phyloP scores from a whole-genome alignment of 345 rosid genomes.

The Eucalyptus decipiens region DNA sequence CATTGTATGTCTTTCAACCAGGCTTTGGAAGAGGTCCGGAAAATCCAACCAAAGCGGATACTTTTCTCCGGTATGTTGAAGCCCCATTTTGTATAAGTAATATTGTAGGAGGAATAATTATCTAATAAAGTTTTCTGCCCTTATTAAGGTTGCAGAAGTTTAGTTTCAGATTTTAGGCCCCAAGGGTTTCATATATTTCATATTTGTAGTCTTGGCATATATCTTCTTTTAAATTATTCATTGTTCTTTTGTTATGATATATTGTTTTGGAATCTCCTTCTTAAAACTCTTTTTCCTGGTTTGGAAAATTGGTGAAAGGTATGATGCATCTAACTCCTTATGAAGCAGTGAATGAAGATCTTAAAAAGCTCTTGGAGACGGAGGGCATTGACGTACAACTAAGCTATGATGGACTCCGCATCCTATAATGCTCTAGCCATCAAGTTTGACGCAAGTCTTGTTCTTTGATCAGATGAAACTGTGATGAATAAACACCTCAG shows the following conservation, averaged over 20 bases:
- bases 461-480: too few species aligned
- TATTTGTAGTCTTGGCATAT: neutral
- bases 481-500: too few species aligned
- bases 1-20: neutral
- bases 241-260: neutral
- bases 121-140: neutral
- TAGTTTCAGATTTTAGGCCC: neutral
- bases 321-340: slow-evolving; percentile 80
- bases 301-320: slow-evolving; percentile 14
- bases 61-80: slow-evolving; percentile 49
- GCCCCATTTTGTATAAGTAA: neutral
- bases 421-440: too few species aligned
- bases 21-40: slow-evolving; percentile 81
- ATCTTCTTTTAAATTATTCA: neutral
- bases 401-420: too few species aligned
- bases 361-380: too few species aligned
- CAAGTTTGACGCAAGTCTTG: too few species aligned
- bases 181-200: neutral
- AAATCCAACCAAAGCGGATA: slow-evolving; percentile 68
- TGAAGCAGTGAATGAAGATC: slow-evolving; percentile 17
- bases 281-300: neutral
- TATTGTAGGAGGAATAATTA: neutral
- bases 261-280: neutral
- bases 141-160: neutral
- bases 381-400: too few species aligned